Base-by-base conservation (phyloP, 2,329 filamentous ascomycete species). In the Didymella lethalis region DNA sequence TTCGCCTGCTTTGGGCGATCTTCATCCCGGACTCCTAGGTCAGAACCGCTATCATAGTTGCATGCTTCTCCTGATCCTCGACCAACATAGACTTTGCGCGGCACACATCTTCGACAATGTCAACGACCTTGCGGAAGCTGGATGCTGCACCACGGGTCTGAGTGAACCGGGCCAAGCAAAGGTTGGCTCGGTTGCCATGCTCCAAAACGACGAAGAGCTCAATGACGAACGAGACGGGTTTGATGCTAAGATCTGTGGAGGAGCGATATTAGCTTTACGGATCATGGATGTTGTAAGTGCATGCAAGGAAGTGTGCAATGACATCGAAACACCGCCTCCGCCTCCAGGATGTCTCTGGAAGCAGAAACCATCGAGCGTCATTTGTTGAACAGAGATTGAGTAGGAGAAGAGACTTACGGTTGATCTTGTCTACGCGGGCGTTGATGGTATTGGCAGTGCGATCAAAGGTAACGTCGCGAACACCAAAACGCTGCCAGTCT, bases 101-200 rank as follows among this genome's bases (percentile, higher is more conserved):
- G 74, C 96, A 87, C 16, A 92, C 85, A 20, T 85, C 82, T 64
- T 89, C 85, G 67, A 97, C 83, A 3, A 90, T 90, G 59, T 93
- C 90, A 26, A 96, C 86, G 10, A 97, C 90, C 71, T 87, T 88
- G 74, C 92, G 86, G 79, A 98, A 96, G 67, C 90, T 95, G 69
- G 90, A 95, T 36, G 92, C 93, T 1, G 94, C 93, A n/a, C 94
- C 95, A 57, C 89, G 89, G 72, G 95, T 92, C 72, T 97, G 93
- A 1, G 91, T 94, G 75, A 97, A 92, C 34, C 92, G 89, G 29
- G 91, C 87, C 64, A 97, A 88, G 75, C 90, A 91, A 53, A 97
- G 84, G 8, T 89, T 89, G 45, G 87, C 88, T 64, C 87, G 88
- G 69, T 86, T 89, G 47, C 91, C 91, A 71, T 95, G 90, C 79